Base-by-base conservation (phyloP, 78 protist species). In the Guillardia theta region DNA sequence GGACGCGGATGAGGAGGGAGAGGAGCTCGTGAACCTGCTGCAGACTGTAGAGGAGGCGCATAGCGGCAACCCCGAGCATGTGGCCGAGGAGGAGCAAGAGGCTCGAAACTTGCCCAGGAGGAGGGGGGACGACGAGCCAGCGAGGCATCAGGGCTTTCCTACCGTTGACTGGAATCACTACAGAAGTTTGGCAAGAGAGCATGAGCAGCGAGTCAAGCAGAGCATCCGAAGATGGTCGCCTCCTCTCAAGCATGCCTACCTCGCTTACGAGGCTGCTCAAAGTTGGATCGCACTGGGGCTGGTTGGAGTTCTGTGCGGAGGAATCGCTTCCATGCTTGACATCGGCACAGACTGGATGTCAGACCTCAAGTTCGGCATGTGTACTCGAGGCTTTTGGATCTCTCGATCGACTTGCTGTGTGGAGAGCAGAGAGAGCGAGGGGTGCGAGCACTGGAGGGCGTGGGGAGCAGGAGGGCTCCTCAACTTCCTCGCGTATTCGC, bases 261-360 rank as follows among this genome's bases (percentile, higher is more conserved):
- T 18, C 4, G 90, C 24, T 22, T 78, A 78, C 48, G 90, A 78
- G 39, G 90, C 90, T 5, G 3, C 44, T 10, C 90, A 78, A 8
- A 43, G 44, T 9, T 78, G 90, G 90, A 8, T 78, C 37, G 90
- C 90, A 50, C 90, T 78, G 44, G 48, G 53, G 18, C 30, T 78
- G 90, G 44, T 78, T 5, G 90, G 90, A 18, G 45, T 36, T 0
- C 6, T 36, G 3, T 43, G 53, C 9, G 90, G 90, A 15, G 18
- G 39, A 27, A 18, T 78, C 1, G 90, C 90, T 27, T 37, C 90
- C 10, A 43, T 78, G 0, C 39, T 78, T 9, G 90, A 37, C 90
- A 78, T 43, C 18, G 39, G 90, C 90, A 43, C 90, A 4, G 90
- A 78, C 50, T 78, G 90, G 90, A 50, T 48, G 48, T 24, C 90